Conservation (phyloP, 352 stramenopile genomes). For the Thalassiosira livingstoniorum region DNA sequence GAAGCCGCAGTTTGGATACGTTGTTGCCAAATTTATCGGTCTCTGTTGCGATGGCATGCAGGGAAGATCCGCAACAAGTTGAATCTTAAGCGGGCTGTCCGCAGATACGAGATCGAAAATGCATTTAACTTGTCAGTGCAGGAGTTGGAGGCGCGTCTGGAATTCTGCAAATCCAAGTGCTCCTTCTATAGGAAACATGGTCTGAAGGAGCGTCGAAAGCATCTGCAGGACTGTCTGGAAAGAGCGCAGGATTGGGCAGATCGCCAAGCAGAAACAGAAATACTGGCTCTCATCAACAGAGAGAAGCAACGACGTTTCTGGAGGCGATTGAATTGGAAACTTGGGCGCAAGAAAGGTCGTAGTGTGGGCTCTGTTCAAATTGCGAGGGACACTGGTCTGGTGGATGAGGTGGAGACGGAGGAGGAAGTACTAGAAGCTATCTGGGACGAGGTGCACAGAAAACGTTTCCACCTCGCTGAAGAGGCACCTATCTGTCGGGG, state of each 20-base stretch:
- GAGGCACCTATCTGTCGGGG: background rate
- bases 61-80: conserved; percentile 11
- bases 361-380: conserved; percentile 23
- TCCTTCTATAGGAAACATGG: conserved; percentile 35
- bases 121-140: conserved; percentile 15
- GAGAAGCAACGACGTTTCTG: too few relatives aligned
- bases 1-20: conserved; percentile 43
- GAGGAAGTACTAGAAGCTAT: conserved; percentile 9
- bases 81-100: conserved; percentile 29
- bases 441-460: background rate
- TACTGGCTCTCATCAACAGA: conserved; percentile 3
- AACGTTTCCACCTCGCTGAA: background rate
- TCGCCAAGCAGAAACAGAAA: conserved; percentile 16
- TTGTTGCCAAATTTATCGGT: conserved; percentile 25
- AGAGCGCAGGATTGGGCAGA: conserved; percentile 6
- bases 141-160: conserved; percentile 10
- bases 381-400: background rate
- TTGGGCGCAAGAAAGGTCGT: background rate
- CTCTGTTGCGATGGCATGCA: conserved; percentile 15
- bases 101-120: conserved; percentile 12
- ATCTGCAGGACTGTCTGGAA: background rate
- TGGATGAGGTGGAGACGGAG: background rate
- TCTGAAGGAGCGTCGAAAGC: conserved; percentile 7
- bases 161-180: conserved; percentile 27
- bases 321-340: too few relatives aligned